These are phyloP conservation scores for Colletotrichum cuscutae DNA, from an alignment of 2,329 filamentous ascomycete genomes.

Conservation along the genomic window DNA sequence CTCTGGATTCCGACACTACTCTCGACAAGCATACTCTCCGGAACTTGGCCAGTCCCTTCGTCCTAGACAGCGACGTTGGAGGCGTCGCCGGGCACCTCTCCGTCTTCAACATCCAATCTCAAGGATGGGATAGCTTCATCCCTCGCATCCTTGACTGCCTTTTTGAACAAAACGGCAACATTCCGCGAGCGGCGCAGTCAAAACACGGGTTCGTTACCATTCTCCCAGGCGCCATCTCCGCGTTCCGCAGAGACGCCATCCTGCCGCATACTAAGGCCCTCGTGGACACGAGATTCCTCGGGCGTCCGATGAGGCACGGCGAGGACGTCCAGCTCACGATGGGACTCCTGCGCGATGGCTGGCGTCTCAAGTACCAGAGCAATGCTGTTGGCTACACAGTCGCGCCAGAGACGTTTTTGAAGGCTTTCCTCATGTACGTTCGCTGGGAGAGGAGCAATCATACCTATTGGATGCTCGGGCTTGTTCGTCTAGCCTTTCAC, in stretches of 20 bases:
- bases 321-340: constrained; percentile 20
- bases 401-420: constrained; percentile 4
- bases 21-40: constrained; percentile 10
- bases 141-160: constrained; percentile 8
- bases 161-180: constrained; percentile 20
- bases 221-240: constrained; percentile 12
- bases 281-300: constrained; percentile 2
- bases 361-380: constrained; percentile 10
- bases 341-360: constrained; percentile 3
- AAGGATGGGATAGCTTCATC: constrained; percentile 9
- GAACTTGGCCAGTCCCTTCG: constrained; percentile 3
- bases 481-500: neutral
- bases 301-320: constrained; percentile 1
- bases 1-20: constrained; percentile 5
- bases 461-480: constrained; percentile 14
- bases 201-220: constrained; percentile 12
- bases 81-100: constrained; percentile 11
- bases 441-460: constrained; percentile 19
- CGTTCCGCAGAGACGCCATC: constrained; percentile 2
- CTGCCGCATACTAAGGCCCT: neutral
- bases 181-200: constrained; percentile 8
- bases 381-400: constrained; percentile 20
- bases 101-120: constrained; percentile 8
- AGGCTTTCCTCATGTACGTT: constrained; percentile 19
- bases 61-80: constrained; percentile 10